Evolutionary conservation across 2,329 filamentous ascomycete species (phyloP).

Genomic region (Aspergillus pseudoglaucus): DNA sequence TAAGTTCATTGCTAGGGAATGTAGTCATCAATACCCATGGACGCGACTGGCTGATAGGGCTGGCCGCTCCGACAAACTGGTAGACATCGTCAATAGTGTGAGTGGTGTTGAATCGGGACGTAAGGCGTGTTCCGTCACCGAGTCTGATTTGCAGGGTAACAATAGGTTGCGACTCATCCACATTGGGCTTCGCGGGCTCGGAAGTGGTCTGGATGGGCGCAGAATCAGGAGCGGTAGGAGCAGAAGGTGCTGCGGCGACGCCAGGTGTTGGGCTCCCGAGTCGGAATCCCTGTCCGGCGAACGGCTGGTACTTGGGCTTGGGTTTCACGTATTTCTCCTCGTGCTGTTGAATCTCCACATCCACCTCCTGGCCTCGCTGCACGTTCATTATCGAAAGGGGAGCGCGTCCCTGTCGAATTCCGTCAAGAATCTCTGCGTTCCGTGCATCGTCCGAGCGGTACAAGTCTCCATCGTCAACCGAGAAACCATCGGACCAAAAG

Average conservation of each 20-base stretch:
- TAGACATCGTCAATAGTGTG: conserved; percentile 62
- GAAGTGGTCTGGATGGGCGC: conserved; percentile 13
- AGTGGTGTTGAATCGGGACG: conserved; percentile 58
- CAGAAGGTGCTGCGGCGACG: conserved; percentile 29
- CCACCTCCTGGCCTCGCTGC: conserved; percentile 56
- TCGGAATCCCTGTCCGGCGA: conserved; percentile 54
- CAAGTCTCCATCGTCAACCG: conserved; percentile 59
- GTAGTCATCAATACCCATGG: conserved; percentile 59
- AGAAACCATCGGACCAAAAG: conserved; percentile 61
- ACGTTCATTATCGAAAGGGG: conserved; percentile 59
- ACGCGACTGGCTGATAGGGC: conserved; percentile 43
- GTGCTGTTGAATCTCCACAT: conserved; percentile 59
- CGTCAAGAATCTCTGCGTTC: conserved; percentile 55
- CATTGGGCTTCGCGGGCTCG: conserved; percentile 36
- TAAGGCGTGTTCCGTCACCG: conserved; percentile 55
- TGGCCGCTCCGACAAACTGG: conserved; percentile 52
- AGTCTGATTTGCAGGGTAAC: conserved; percentile 58
- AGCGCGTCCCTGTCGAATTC: conserved; percentile 58
- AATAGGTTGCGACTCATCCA: conserved; percentile 53
- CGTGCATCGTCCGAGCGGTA: conserved; percentile 58
- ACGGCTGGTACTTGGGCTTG: conserved; percentile 59
- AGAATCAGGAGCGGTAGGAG: conserved; percentile 13
- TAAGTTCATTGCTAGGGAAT: conserved; percentile 58
- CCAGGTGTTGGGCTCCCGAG: conserved; percentile 60
- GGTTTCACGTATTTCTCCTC: conserved; percentile 57